Evolutionary conservation across 257 asterid species (phyloP).

Genomic region (Anisodus tanguticus): DNA sequence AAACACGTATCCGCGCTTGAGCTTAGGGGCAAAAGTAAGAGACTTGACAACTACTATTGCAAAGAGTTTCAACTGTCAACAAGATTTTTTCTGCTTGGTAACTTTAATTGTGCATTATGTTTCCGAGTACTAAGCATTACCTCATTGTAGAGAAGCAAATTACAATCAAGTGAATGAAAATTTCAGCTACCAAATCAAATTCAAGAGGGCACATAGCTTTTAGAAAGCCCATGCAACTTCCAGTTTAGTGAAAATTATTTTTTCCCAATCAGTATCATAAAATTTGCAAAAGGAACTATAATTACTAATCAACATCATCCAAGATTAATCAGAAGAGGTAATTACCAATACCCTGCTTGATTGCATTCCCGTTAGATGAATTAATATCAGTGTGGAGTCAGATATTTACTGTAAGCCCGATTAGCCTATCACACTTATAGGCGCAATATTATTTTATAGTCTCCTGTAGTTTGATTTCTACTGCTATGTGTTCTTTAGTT

Average conservation of each 20-base stretch:
- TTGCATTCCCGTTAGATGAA: background rate
- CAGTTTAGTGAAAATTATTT: background rate
- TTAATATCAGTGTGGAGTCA: background rate
- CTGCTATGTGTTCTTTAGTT: too few species aligned
- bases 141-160: slow-evolving; percentile 24
- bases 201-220: background rate
- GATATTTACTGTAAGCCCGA: too few species aligned
- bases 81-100: background rate
- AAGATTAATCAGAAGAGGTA: background rate
- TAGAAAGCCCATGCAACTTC: background rate
- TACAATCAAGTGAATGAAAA: slow-evolving; percentile 20
- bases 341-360: background rate
- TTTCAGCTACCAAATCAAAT: slow-evolving; percentile 18
- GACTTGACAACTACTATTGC: background rate
- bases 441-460: too few species aligned
- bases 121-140: background rate
- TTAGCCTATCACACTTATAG: too few species aligned
- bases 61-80: background rate
- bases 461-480: too few species aligned
- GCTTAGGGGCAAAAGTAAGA: background rate
- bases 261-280: background rate
- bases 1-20: slow-evolving; percentile 46
- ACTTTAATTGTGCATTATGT: background rate
- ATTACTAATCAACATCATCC: background rate
- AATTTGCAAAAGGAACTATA: background rate